Percentiles rank a stretch among this genome's conserved stretches.
These are phyloP conservation scores for Phaeotremella fagi DNA, from an alignment of 768 basidiomycete genomes.

Conservation along the genomic window DNA sequence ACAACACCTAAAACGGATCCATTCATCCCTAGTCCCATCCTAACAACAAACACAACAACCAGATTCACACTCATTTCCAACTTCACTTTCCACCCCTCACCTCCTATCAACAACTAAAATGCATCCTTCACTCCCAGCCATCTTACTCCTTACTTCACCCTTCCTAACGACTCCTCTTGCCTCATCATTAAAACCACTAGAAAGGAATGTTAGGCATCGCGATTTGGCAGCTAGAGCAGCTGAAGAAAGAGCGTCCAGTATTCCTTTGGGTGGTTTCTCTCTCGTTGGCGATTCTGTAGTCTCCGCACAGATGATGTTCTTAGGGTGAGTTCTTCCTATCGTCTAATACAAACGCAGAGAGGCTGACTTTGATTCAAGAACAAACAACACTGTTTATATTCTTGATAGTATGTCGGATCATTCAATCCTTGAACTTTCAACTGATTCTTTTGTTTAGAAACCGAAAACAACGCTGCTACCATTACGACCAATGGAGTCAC, in stretches of 20 bases:
- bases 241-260: background rate
- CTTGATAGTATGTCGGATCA: conserved; percentile 57
- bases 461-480: conserved; percentile 45
- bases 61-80: background rate
- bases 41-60: background rate
- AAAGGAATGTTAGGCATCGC: conserved; percentile 15
- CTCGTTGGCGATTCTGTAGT: conserved; percentile 46
- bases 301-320: conserved; percentile 47
- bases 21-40: background rate
- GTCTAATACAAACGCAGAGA: too few relatives aligned
- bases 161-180: background rate
- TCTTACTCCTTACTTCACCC: background rate
- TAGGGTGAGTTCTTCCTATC: too few relatives aligned
- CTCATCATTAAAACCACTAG: background rate
- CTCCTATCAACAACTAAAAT: background rate
- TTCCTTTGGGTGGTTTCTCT: conserved; percentile 29
- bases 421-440: background rate
- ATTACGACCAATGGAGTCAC: conserved; percentile 50
- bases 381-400: conserved; percentile 67
- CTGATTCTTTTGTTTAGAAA: conserved; percentile 47
- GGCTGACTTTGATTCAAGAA: too few relatives aligned
- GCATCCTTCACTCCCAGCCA: conserved; percentile 2
- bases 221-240: conserved; percentile 7
- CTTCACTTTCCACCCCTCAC: too few relatives aligned
- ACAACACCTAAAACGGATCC: too few relatives aligned